Percentiles rank a stretch among this genome's conserved stretches.
These are phyloP conservation scores for Trichophyton mentagrophytes DNA, from an alignment of 2,329 filamentous ascomycete genomes.

Conservation along the genomic window DNA sequence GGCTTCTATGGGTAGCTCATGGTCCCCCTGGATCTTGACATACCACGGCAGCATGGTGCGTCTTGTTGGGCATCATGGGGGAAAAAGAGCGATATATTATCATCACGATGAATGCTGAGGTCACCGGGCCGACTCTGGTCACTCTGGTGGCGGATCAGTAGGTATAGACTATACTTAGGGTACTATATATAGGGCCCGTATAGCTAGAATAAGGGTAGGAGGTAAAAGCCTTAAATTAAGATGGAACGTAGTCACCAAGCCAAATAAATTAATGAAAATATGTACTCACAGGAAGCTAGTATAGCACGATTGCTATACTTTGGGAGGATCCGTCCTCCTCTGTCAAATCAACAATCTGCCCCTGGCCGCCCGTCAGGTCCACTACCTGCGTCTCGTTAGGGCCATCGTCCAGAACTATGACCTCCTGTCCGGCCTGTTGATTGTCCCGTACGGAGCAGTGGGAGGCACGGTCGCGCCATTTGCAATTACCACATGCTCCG, in stretches of 20 bases:
- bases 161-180: background rate
- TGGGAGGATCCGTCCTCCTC: background rate
- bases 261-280: slow-evolving; percentile 2
- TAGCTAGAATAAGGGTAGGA: background rate
- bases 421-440: background rate
- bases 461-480: slow-evolving; percentile 4
- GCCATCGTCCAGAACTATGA: background rate
- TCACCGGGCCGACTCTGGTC: too few relatives aligned
- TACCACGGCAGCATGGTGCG: too few relatives aligned
- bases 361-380: background rate
- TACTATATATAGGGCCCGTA: slow-evolving; percentile 5
- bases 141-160: too few relatives aligned
- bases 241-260: background rate
- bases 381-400: background rate
- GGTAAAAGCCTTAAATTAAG: background rate
- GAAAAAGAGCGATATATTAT: too few relatives aligned
- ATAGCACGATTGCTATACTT: background rate
- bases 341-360: background rate
- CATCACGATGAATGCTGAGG: too few relatives aligned
- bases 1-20: too few relatives aligned
- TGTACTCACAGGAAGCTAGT: background rate
- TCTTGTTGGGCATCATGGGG: too few relatives aligned
- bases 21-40: too few relatives aligned
- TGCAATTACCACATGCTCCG: slow-evolving; percentile 4
- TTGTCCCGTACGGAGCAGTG: slow-evolving; percentile 6